Percentiles rank a stretch among this genome's conserved stretches.
Conservation (phyloP, 140 eudicot genomes). For the Erigeron philadelphicus region DNA sequence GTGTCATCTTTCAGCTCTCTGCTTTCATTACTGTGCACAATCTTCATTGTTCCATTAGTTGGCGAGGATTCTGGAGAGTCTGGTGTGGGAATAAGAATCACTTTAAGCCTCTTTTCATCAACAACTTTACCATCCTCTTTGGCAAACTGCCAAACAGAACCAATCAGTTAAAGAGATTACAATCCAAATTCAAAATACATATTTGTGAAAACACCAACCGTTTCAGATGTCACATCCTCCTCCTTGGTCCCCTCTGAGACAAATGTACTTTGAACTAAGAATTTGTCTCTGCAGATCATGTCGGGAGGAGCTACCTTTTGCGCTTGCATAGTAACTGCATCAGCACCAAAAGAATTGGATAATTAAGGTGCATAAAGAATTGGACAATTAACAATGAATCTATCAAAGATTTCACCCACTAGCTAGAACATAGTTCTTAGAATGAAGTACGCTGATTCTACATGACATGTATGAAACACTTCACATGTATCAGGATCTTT, state of each 20-base stretch:
- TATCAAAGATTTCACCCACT: slow-evolving; percentile 16
- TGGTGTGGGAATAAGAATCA: slow-evolving; percentile 47
- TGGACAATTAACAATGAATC: not conserved
- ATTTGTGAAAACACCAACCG: slow-evolving; percentile 35
- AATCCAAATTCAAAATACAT: not conserved
- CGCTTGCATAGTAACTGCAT: slow-evolving; percentile 74
- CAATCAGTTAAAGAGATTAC: slow-evolving; percentile 13
- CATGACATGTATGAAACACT: not conserved
- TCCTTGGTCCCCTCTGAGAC: slow-evolving; percentile 57
- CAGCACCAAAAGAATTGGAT: slow-evolving; percentile 16
- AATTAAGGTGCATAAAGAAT: slow-evolving; percentile 3
- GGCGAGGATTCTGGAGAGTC: slow-evolving; percentile 52
- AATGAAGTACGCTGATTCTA: not conserved
- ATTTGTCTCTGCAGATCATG: slow-evolving; percentile 66
- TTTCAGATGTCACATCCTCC: slow-evolving; percentile 53
- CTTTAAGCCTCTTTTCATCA: slow-evolving; percentile 67
- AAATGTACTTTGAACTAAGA: slow-evolving; percentile 53
- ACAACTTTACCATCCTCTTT: slow-evolving; percentile 53
- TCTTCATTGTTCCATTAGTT: slow-evolving; percentile 36
- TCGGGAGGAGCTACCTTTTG: slow-evolving; percentile 55
- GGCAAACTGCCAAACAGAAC: slow-evolving; percentile 40
- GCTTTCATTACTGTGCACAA: slow-evolving; percentile 27
- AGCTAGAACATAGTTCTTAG: slow-evolving; percentile 7
- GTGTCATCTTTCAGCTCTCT: slow-evolving; percentile 29
- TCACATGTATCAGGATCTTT: slow-evolving; percentile 17